These are phyloP conservation scores for Globisporangium nodosum DNA, from an alignment of 352 stramenopile genomes.

Conservation along the genomic window DNA sequence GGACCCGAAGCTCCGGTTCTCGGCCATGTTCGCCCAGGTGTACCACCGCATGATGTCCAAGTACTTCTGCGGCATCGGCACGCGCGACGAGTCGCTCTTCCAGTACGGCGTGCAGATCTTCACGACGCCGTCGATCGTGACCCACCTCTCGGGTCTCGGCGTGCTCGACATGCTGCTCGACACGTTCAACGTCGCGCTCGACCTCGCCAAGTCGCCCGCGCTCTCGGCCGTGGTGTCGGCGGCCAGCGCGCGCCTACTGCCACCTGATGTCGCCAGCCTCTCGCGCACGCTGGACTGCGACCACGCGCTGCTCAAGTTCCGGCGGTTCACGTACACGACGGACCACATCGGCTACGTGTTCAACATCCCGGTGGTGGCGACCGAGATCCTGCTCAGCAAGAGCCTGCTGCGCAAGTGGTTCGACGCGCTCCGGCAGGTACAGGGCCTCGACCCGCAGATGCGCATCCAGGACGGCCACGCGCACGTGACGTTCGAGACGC, in stretches of 20 bases:
- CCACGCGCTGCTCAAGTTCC: slow-evolving; percentile 90
- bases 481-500: slow-evolving; percentile 95
- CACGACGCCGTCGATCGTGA: slow-evolving; percentile 88
- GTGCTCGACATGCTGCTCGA: slow-evolving; percentile 74
- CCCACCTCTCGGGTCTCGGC: slow-evolving; percentile 46
- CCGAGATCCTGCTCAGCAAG: slow-evolving; percentile 40
- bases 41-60: slow-evolving; percentile 85
- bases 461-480: slow-evolving; percentile 69
- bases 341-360: slow-evolving; percentile 95
- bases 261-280: slow-evolving; percentile 16
- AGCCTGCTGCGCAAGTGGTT: slow-evolving; percentile 74
- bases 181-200: slow-evolving; percentile 69
- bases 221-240: slow-evolving; percentile 18
- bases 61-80: slow-evolving; percentile 90
- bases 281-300: slow-evolving; percentile 83
- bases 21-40: slow-evolving; percentile 76
- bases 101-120: slow-evolving; percentile 92
- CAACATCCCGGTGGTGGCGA: slow-evolving; percentile 83
- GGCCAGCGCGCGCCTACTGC: slow-evolving; percentile 15
- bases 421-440: slow-evolving; percentile 58
- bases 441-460: slow-evolving; percentile 73
- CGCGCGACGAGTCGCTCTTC: slow-evolving; percentile 85
- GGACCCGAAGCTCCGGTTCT: slow-evolving; percentile 93
- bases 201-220: slow-evolving; percentile 51
- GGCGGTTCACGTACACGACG: slow-evolving; percentile 89